Percentiles rank a stretch among this genome's conserved stretches.
Evolutionary conservation across 2,329 filamentous ascomycete genomes (phyloP).

Genomic region (Nigrospora sphaerica): DNA sequence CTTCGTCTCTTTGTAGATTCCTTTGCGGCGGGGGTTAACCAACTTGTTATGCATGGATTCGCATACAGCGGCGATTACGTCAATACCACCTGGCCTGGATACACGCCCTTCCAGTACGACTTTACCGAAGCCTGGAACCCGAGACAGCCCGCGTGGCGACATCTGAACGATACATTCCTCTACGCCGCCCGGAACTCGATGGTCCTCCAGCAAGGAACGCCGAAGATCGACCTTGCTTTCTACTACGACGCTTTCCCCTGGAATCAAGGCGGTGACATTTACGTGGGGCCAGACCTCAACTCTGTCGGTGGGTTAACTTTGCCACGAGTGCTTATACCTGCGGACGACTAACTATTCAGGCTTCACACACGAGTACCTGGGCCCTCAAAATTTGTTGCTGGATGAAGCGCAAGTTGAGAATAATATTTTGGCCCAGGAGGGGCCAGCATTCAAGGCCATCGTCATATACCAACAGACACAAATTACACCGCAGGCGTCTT

Average conservation of each 20-base stretch:
- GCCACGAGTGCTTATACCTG: no score
- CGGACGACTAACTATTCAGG: not conserved
- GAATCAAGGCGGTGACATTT: not conserved
- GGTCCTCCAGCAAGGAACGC: slow-evolving; percentile 9
- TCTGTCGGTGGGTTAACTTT: no score
- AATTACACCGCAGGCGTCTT: slow-evolving; percentile 8
- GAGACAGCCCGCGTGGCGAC: slow-evolving; percentile 10
- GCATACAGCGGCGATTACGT: slow-evolving; percentile 11
- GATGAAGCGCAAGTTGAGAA: slow-evolving; percentile 2
- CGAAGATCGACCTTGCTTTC: slow-evolving; percentile 13
- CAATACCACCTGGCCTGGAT: slow-evolving; percentile 14
- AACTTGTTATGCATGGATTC: slow-evolving; percentile 13
- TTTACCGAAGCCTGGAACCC: slow-evolving; percentile 14
- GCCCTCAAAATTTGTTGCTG: slow-evolving; percentile 7
- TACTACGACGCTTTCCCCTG: slow-evolving; percentile 9
- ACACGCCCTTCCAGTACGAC: slow-evolving; percentile 12
- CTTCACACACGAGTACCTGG: slow-evolving; percentile 14
- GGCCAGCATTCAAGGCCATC: slow-evolving; percentile 14
- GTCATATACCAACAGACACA: slow-evolving; percentile 12
- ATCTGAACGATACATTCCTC: slow-evolving; percentile 9
- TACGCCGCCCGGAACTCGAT: slow-evolving; percentile 11
- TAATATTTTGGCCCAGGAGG: slow-evolving; percentile 11
- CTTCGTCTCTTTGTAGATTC: slow-evolving; percentile 9
- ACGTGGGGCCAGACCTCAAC: no score
- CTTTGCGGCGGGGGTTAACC: slow-evolving; percentile 13